Evolutionary conservation across 2,329 filamentous ascomycete species (phyloP), one percentile per base, ranked within the genome.

Genomic region (Cladosporium colombiae): DNA sequence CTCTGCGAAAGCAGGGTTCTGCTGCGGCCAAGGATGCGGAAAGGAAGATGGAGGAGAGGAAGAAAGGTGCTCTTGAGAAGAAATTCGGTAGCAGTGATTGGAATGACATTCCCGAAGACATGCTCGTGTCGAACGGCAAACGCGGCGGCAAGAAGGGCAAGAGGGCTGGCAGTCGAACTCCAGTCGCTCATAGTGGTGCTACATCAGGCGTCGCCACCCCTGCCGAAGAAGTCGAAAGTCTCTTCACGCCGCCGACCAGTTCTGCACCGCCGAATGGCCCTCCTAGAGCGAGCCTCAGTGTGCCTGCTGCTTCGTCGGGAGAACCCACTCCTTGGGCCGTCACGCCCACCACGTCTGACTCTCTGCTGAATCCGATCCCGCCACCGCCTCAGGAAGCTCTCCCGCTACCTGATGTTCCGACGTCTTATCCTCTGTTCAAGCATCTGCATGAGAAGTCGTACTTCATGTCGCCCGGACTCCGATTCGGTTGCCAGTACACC

Each of bases 401-500:
- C 2, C 74, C 65, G 29, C 62, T 76, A 14, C 75, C 75, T 29
- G 63, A 62, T 27, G 78, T 79, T 5, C 80, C 85, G 3, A 78
- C 79, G 21, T 88, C 87, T 2, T 93, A 92, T 71, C 88, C 91
- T 2, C 82, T 98, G 25, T 97, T 92, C 78, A 87, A 86, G 40
- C 89, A 95, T 75, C 82, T 99, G 29, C 91, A 97, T 74, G 83
- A 85, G 8, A 83, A 85, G 21, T 91, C 90, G 59, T 97, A 94
- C 79, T 98, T 90, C 80, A 88, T 95, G 74, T 93, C 93, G 64
- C 95, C 95, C 1, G 95, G 95, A 10, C 84, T 99, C 62, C 91
- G 95, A 29, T 99, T 99, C 74, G 95, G 95, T 29, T 96, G 93
- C 72, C 88, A 95, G 74, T 97, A 96, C 79, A 92, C 93, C 71